These are phyloP conservation scores for Dimargaris verticillata DNA, from an alignment of 192 early-diverging fungal genomes.

Conservation along the genomic window DNA sequence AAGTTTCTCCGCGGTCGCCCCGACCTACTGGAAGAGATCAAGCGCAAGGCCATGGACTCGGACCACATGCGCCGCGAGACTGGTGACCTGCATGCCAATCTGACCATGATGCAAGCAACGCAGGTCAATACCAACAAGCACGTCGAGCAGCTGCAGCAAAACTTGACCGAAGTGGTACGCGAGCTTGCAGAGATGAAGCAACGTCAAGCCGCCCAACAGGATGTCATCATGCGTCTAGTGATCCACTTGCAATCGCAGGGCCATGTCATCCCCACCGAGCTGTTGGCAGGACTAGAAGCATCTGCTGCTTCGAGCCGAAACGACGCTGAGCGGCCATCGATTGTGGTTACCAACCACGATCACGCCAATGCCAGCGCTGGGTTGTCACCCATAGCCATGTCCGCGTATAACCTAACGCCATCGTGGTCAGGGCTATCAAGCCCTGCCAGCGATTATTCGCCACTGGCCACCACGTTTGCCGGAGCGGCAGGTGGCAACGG, in stretches of 20 bases:
- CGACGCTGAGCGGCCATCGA: slow-evolving; percentile 6
- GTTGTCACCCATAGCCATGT: not conserved
- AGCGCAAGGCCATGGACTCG: slow-evolving; percentile 78
- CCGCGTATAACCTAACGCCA: not conserved
- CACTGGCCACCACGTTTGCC: slow-evolving; percentile 1
- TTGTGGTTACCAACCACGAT: slow-evolving; percentile 8
- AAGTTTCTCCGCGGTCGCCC: slow-evolving; percentile 61
- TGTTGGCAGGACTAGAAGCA: not conserved
- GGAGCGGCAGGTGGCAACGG: not conserved
- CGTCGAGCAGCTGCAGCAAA: slow-evolving; percentile 54
- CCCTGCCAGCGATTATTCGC: slow-evolving; percentile 8
- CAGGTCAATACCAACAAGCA: slow-evolving; percentile 62
- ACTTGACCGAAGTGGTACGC: slow-evolving; percentile 49
- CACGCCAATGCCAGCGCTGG: not conserved
- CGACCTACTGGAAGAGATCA: slow-evolving; percentile 76
- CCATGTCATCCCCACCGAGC: not conserved
- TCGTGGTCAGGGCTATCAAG: slow-evolving; percentile 1
- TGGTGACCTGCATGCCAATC: slow-evolving; percentile 55
- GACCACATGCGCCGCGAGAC: slow-evolving; percentile 54
- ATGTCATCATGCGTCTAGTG: slow-evolving; percentile 46
- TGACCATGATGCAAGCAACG: slow-evolving; percentile 58
- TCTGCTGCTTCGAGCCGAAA: not conserved
- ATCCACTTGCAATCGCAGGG: slow-evolving; percentile 29
- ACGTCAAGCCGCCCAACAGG: slow-evolving; percentile 51
- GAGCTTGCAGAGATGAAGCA: slow-evolving; percentile 56